Base-by-base conservation (phyloP, 2,329 filamentous ascomycete species). In the Phialemonium atrogriseum region DNA sequence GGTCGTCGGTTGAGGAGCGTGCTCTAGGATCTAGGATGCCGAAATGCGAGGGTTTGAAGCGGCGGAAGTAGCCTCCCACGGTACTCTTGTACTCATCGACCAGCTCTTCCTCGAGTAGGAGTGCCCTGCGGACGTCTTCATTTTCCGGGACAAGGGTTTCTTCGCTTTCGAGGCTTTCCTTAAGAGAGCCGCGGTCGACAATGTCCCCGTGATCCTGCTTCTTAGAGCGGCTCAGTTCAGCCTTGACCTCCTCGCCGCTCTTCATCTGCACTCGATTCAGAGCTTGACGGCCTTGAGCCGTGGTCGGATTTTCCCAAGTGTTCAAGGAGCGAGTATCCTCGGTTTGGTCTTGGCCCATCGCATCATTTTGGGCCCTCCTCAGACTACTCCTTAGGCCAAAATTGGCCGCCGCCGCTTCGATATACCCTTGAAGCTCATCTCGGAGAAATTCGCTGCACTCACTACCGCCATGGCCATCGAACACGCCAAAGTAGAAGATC, bases 401-500 rank as follows among this genome's bases (percentile, higher is more conserved):
- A 12, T 78, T 68, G 34, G 67, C 64, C 0, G 85, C 84, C 0
- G 86, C 76, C 43, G 85, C 72, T 56, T 98, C 89, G 21, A 98
- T 78, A 53, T 95, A 96, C 8, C 75, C 74, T 54, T 95, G 91
- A 38, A 98, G 62, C 49, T 83, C 76, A 38, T 95, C 84, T 36
- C 79, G 72, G 43, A 96, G 58, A 46, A 94, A 96, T 12, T 81
- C 78, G 37, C 86, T 87, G 56, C 91, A 96, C 54, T 94, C 84
- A 13, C 66, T 73, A 13, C 91, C 91, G 8, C 91, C 91, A 60
- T 98, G 91, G 3, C 91, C 91, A 56, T 98, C 91, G 50, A 96
- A 98, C 2, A 96, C 79, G 2, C 76, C 88, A 67, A 95, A 98
- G 57, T 96, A 98, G 58, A 98, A 98, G 20, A 96, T 80, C 53